Evolutionary conservation across 2,329 filamentous ascomycete genomes (phyloP).

Genomic region (Penicillium crustosum): DNA sequence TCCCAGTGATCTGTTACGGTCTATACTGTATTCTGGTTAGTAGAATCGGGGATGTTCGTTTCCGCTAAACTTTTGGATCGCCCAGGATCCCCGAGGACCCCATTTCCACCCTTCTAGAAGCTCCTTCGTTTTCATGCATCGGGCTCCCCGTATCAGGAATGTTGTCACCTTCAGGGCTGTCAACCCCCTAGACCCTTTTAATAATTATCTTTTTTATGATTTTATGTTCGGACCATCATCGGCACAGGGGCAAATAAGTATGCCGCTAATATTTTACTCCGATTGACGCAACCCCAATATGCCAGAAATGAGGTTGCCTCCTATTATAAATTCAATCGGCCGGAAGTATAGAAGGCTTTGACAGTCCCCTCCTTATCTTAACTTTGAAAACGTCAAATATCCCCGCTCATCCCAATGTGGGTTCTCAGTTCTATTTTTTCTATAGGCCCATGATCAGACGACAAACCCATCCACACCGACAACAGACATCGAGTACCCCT

Average conservation of each 20-base stretch:
- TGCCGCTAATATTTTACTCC: conserved; percentile 1
- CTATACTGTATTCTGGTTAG: conserved; percentile 2
- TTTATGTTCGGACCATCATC: neutral
- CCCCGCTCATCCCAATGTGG: neutral
- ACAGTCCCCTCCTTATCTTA: neutral
- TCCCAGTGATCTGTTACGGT: neutral
- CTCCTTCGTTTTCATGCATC: conserved; percentile 1
- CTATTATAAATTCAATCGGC: neutral
- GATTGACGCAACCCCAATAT: conserved; percentile 3
- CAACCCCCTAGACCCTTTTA: neutral
- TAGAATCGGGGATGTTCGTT: neutral
- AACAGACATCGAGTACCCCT: conserved; percentile 1
- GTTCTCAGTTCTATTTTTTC: neutral
- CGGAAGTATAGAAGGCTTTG: conserved; percentile 5
- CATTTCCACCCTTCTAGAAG: conserved; percentile 3
- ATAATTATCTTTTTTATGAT: neutral
- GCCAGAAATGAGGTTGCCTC: conserved; percentile 3
- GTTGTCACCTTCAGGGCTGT: neutral
- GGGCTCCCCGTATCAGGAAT: conserved; percentile 2
- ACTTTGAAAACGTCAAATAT: conserved; percentile 1
- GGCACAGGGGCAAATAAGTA: conserved; percentile 4
- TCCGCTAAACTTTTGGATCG: neutral
- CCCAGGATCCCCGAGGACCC: neutral
- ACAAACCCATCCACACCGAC: conserved; percentile 3
- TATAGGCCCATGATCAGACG: neutral